phyloP scores from a whole-genome alignment of 2,329 filamentous ascomycete genomes.

The Claviceps pazoutovae region DNA sequence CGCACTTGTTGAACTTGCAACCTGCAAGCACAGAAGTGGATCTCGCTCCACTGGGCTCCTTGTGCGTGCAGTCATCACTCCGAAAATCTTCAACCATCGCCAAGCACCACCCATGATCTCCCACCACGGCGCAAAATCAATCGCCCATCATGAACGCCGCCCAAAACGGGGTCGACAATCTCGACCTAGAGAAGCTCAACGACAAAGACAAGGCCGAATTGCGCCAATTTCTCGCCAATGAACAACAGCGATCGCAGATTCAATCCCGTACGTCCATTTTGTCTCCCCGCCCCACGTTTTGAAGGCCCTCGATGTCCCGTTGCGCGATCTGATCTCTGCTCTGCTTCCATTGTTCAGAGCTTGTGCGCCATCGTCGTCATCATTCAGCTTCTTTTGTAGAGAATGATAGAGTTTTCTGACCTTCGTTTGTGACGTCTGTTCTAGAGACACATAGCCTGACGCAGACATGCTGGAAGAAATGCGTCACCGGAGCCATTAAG shows the following conservation, averaged over 20 bases:
- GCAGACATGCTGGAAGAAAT: conserved; percentile 90
- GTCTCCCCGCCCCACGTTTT: not conserved
- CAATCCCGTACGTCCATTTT: conserved; percentile 33
- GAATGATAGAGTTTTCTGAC: not conserved
- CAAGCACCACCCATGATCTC: not conserved
- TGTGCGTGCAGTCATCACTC: too few relatives aligned
- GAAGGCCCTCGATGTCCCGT: not conserved
- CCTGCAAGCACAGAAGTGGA: too few relatives aligned
- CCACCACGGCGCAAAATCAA: not conserved
- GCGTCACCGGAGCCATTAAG: conserved; percentile 62
- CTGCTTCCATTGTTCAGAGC: not conserved
- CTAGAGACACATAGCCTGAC: conserved; percentile 41
- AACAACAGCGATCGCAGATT: conserved; percentile 67
- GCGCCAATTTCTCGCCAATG: conserved; percentile 70
- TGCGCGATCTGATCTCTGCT: not conserved
- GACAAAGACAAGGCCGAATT: conserved; percentile 78
- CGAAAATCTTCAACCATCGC: not conserved
- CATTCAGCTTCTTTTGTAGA: too few relatives aligned
- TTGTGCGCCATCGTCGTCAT: too few relatives aligned
- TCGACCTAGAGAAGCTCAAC: conserved; percentile 62
- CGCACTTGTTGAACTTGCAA: too few relatives aligned
- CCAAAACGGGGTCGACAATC: conserved; percentile 28
- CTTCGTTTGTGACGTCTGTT: not conserved
- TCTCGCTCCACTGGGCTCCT: too few relatives aligned
- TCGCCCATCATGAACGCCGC: conserved; percentile 21